Base-by-base conservation (phyloP, 108 stramenopile genomes). In the Cyclotella kingstonii region DNA sequence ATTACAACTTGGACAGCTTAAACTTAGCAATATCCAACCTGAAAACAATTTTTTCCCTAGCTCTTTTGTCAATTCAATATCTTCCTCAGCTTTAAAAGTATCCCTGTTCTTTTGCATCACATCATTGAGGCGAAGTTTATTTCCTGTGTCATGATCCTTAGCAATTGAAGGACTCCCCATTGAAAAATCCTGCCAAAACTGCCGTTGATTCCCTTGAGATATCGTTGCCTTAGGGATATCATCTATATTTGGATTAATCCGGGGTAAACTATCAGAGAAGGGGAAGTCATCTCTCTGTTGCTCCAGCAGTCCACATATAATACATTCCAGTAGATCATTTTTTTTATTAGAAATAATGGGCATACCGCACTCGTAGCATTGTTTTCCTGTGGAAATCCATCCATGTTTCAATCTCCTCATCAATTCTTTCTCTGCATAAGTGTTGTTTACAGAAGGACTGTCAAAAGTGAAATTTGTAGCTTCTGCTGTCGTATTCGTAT, bases 381-480 rank as follows among this genome's bases (percentile, higher is more conserved):
- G 28, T 6, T 22, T 25, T 26, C 67, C 67, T 6, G 47, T 68
- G 1, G 58, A 52, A 14, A 10, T 17, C 67, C 67, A 68, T 35
- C 67, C 67, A 42, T 68, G 51, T 23, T 52, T 68, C 41, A 68
- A 44, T 68, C 57, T 26, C 25, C 67, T 15, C 28, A 59, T 5
- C 11, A 68, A 15, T 49, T 68, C 67, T 41, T 52, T 60, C 31
- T 68, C 67, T 14, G 67, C 67, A 40, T 68, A 68, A n/a, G 51
- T 60, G 47, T 56, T 54, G 45, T 53, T 68, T 22, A 60, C 42
- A 26, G 48, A 44, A 26, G 42, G 59, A 36, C 12, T n/a, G 11
- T 15, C 43, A 42, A 44, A 21, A 27, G 63, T 44, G 29, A 23
- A 2, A n/a, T 15, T 49, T 38, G 23, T 51, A 27, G 26, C 10